phyloP scores from a whole-genome alignment of 306 rosid species.

The Vicia faba region DNA sequence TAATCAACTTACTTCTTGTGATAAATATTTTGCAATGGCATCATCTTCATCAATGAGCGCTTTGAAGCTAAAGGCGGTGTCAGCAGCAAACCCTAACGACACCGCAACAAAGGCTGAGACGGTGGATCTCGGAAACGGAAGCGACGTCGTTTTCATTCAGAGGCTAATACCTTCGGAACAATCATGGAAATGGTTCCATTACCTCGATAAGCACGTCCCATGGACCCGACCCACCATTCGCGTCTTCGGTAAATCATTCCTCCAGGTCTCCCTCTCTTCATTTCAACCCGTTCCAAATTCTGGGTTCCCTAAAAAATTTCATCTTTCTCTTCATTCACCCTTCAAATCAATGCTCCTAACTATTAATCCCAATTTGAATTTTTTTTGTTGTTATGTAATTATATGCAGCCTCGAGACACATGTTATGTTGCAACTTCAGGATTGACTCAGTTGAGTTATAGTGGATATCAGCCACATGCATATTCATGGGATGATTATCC shows the following conservation, averaged over 20 bases:
- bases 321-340: conserved; percentile 17
- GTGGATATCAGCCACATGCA: conserved; percentile 82
- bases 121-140: conserved; percentile 69
- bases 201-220: conserved; percentile 62
- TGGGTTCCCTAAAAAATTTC: conserved; percentile 12
- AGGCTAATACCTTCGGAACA: conserved; percentile 57
- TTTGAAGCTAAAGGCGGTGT: conserved; percentile 55
- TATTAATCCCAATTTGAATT: neutral
- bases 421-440: conserved; percentile 91
- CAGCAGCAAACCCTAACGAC: conserved; percentile 36
- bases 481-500: conserved; percentile 89
- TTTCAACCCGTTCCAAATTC: neutral
- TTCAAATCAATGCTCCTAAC: neutral
- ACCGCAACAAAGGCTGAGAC: conserved; percentile 41
- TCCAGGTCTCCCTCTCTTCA: conserved; percentile 55
- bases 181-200: conserved; percentile 80
- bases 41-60: conserved; percentile 43
- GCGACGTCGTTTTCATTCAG: conserved; percentile 66
- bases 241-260: conserved; percentile 67
- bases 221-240: conserved; percentile 92
- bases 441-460: conserved; percentile 68
- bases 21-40: conserved; percentile 3
- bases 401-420: conserved; percentile 83
- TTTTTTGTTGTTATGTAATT: conserved; percentile 19
- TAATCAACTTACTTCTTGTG: too few species aligned